Evolutionary conservation across 371 early-diverging fungal genomes (phyloP), one percentile per base, ranked within the genome.

Genomic region (Scutellospora calospora): DNA sequence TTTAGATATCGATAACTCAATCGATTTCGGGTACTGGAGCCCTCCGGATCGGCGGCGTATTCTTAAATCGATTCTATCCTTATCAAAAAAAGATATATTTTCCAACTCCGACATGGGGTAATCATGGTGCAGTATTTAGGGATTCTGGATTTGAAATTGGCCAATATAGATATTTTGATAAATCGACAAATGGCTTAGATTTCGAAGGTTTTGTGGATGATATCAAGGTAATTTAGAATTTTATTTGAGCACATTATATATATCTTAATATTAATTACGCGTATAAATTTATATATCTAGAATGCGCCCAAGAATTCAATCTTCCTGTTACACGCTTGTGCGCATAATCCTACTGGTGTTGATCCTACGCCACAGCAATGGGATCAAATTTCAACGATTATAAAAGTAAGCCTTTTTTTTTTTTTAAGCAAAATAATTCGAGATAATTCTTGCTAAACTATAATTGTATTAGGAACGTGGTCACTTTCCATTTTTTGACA

Each of bases 341-440:
- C 98, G 31, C 99, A 99, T 89, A 99, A 99, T 91, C 99, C 99
- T 33, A 98, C 98, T 27, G 98, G 99, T 85, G 98, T 98, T 54
- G 99, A 99, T 86, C 99, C 99, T 55, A 96, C 96, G 63, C 84
- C 87, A 73, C 93, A 87, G 62, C 98, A 99, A 87, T 99, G 99
- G 99, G 88, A 91, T 71, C 89, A 96, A 85, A 94, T 99, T 83
- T 91, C 94, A 76, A 81, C 92, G 80, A 91, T 94, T 49, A 87
- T 95, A 80, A 94, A 96, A 89, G 89, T 88, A 45, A 11, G 9
- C 11, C 45, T 45, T 45, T 11, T 45, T 45, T 73, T 55, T 57
- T 3, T 55, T 6, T 55, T n/a, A 52, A 14, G 12, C 8, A 27
- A 45, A 45, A 45, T 45, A 45, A 45, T 45, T 45, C 12, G 45